These are phyloP conservation scores for Ascochyta koolunga DNA, from an alignment of 2,329 filamentous ascomycete species.

Conservation along the genomic window DNA sequence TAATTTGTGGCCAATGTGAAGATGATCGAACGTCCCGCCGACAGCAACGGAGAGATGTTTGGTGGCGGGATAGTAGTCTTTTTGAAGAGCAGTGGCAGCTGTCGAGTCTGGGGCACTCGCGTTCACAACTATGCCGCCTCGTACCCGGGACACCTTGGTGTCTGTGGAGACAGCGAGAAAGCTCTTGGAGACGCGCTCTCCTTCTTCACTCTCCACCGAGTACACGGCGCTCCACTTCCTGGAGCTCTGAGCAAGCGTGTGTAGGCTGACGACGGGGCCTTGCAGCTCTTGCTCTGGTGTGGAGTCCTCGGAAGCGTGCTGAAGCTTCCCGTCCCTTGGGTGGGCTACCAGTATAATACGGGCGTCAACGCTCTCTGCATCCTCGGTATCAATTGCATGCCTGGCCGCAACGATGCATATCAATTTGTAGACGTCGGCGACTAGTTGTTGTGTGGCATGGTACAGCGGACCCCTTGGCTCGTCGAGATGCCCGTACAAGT, in stretches of 20 bases:
- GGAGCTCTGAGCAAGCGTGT: constrained; percentile 54
- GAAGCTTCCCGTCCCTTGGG: constrained; percentile 41
- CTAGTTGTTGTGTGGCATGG: constrained; percentile 70
- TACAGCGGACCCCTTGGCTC: constrained; percentile 66
- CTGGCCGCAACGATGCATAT: constrained; percentile 73
- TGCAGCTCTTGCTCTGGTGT: constrained; percentile 39
- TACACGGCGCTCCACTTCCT: constrained; percentile 71
- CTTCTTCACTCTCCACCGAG: constrained; percentile 68
- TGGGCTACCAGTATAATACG: constrained; percentile 77
- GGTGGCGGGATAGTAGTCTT: constrained; percentile 6
- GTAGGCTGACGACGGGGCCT: constrained; percentile 59
- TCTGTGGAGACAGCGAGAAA: constrained; percentile 47
- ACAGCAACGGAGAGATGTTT: constrained; percentile 72
- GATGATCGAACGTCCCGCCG: constrained; percentile 94
- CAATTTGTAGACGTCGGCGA: constrained; percentile 80
- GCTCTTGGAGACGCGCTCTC: constrained; percentile 62
- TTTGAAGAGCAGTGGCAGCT: constrained; percentile 19
- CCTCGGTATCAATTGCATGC: constrained; percentile 66
- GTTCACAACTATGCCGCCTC: constrained; percentile 41
- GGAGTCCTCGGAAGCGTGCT: constrained; percentile 26
- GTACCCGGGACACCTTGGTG: constrained; percentile 42
- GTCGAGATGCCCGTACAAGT: constrained; percentile 61
- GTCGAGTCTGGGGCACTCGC: not conserved
- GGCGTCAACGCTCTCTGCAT: constrained; percentile 74
- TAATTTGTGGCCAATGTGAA: constrained; percentile 96